Conservation (phyloP, 2,329 filamentous ascomycete genomes). For the Beauveria sp. region DNA sequence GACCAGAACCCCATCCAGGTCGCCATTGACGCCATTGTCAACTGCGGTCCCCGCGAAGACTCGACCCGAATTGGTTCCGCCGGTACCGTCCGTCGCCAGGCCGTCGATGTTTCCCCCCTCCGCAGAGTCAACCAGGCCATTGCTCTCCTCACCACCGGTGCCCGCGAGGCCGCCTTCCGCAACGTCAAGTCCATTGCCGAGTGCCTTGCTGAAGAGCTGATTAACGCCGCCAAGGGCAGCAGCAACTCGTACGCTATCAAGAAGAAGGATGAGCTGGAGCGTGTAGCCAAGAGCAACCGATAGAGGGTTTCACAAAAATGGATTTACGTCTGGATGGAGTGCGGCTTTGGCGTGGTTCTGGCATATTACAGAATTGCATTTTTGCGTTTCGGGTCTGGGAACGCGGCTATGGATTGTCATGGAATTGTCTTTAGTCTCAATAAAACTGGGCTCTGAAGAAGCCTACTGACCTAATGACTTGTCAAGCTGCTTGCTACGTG, state of each 20-base stretch:
- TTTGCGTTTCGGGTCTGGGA: constrained; percentile 38
- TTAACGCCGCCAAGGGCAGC: constrained; percentile 99
- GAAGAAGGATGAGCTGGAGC: constrained; percentile 99
- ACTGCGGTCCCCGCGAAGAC: constrained; percentile 99
- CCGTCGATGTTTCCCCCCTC: constrained; percentile 99
- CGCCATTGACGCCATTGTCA: constrained; percentile 98
- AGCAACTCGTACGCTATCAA: constrained; percentile 99
- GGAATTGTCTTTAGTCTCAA: constrained; percentile 33
- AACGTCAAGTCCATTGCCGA: constrained; percentile 99
- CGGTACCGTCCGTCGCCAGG: constrained; percentile 99
- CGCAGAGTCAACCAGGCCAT: constrained; percentile 99
- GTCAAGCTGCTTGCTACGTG: background rate
- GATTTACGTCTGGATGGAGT: constrained; percentile 28
- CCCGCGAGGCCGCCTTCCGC: constrained; percentile 97
- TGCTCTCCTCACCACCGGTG: constrained; percentile 96
- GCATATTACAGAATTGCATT: constrained; percentile 41
- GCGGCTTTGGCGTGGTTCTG: constrained; percentile 37
- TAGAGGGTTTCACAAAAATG: constrained; percentile 51
- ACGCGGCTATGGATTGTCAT: constrained; percentile 38
- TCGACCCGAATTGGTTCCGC: constrained; percentile 98
- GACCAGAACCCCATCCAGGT: constrained; percentile 99
- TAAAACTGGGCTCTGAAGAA: constrained; percentile 32
- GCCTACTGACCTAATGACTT: constrained; percentile 7
- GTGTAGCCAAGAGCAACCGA: constrained; percentile 99
- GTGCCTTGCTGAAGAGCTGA: constrained; percentile 99